A percentile compares a stretch with the other conserved stretches of the same genome.
Evolutionary conservation across 441 rosid species (phyloP).

Genomic region (Cnidoscolus chayamansa): DNA sequence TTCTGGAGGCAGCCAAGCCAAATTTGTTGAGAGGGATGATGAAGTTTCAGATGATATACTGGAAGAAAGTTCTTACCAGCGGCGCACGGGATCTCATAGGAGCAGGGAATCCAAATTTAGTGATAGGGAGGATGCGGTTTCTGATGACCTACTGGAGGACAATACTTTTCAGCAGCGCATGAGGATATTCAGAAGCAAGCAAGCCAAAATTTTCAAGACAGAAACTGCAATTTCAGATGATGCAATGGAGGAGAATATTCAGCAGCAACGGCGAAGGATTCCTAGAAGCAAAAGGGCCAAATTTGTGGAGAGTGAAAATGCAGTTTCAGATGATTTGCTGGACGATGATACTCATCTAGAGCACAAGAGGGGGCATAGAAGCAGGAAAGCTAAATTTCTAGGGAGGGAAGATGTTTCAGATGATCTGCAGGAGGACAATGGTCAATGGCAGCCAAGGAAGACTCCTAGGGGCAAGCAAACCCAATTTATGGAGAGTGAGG

Average conservation of each 20-base stretch:
- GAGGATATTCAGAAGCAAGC: slow-evolving; percentile 37
- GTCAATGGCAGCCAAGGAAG: slow-evolving; percentile 11
- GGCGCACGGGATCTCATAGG: slow-evolving; percentile 25
- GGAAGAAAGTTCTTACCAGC: slow-evolving; percentile 29
- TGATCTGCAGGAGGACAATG: slow-evolving; percentile 26
- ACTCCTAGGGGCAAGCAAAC: slow-evolving; percentile 26
- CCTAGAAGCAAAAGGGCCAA: slow-evolving; percentile 40
- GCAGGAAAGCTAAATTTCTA: slow-evolving; percentile 27
- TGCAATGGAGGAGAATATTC: slow-evolving; percentile 34
- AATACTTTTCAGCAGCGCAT: slow-evolving; percentile 23
- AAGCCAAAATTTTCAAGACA: slow-evolving; percentile 33
- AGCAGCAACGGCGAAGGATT: slow-evolving; percentile 29
- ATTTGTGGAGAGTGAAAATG: slow-evolving; percentile 38
- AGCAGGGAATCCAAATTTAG: slow-evolving; percentile 30
- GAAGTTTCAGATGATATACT: slow-evolving; percentile 50
- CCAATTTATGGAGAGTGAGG: slow-evolving; percentile 37
- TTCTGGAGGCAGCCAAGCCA: slow-evolving; percentile 30
- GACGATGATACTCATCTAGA: slow-evolving; percentile 29
- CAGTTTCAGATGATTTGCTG: slow-evolving; percentile 39
- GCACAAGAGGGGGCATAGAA: slow-evolving; percentile 14
- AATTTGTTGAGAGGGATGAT: slow-evolving; percentile 36
- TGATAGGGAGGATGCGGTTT: slow-evolving; percentile 37
- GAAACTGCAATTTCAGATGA: slow-evolving; percentile 40
- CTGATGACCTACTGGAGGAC: slow-evolving; percentile 42
- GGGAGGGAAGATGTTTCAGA: slow-evolving; percentile 29